A percentile compares a stretch with the other conserved stretches of the same genome.
These are phyloP conservation scores for Cyclotella cryptica DNA, from an alignment of 108 stramenopile species.

Conservation along the genomic window DNA sequence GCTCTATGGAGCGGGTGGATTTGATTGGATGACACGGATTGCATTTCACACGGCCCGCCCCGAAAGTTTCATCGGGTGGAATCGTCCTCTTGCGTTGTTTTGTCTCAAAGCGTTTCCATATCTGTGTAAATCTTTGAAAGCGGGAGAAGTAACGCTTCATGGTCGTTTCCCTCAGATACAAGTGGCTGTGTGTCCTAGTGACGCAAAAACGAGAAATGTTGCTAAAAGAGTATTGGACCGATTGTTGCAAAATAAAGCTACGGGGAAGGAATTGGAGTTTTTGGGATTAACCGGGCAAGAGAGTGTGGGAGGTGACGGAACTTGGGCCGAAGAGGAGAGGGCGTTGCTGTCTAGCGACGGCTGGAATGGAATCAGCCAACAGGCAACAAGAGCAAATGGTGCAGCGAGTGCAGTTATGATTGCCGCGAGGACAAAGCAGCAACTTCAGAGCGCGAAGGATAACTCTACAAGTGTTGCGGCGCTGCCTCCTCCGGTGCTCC, in stretches of 20 bases:
- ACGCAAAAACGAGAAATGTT: constrained; percentile 32
- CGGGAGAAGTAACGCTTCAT: constrained; percentile 54
- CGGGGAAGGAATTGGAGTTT: constrained; percentile 54
- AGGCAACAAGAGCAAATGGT: constrained; percentile 15
- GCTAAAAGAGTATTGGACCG: constrained; percentile 42
- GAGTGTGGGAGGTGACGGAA: constrained; percentile 53
- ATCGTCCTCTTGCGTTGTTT: constrained; percentile 47
- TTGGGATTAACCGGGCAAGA: constrained; percentile 51
- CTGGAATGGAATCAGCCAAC: constrained; percentile 1
- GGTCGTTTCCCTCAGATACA: constrained; percentile 56
- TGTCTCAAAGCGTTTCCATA: constrained; percentile 60
- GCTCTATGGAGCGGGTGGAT: constrained; percentile 56
- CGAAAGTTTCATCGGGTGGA: constrained; percentile 33
- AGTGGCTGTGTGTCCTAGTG: constrained; percentile 43
- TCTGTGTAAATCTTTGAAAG: constrained; percentile 49
- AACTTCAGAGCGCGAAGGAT: constrained; percentile 66
- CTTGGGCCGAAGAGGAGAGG: constrained; percentile 33
- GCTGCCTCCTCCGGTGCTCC: constrained; percentile 2
- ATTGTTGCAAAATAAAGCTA: constrained; percentile 47
- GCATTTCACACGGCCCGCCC: constrained; percentile 51
- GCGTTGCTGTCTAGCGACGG: constrained; percentile 8
- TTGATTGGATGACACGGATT: constrained; percentile 58
- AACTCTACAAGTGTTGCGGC: constrained; percentile 45
- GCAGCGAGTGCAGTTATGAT: constrained; percentile 45
- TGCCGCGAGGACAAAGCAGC: constrained; percentile 57